Evolutionary conservation across 2,329 filamentous ascomycete species (phyloP), one percentile per base, ranked within the genome.

Genomic region (Verticillium tricorpus): DNA sequence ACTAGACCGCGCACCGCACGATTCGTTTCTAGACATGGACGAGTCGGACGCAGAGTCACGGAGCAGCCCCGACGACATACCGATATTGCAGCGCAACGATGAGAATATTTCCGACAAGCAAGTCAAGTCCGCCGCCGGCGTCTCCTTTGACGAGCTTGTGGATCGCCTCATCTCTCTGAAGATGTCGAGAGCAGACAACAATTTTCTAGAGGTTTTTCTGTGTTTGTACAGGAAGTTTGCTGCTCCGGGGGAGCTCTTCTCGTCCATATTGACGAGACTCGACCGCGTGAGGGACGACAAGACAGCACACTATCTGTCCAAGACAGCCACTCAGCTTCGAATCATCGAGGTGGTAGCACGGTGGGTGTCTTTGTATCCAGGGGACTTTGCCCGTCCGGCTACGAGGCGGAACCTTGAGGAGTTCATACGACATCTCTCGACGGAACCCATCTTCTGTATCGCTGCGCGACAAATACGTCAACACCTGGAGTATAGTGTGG

Each of bases 201-300:
- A 97, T 74, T 99, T 97, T 71, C 85, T 86, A 1, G 87, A 93
- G 55, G 88, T 96, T 19, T 98, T 98, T 70, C 81, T 98, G 34
- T 97, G 94, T 66, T 80, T 98, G 15, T 98, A 98, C 76, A 89
- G 95, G 65, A 96, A 95, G 73, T 98, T 99, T 72, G 90, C 92
- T 4, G 86, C 93, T 2, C 95, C 95, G 0, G 84, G 85, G 11
- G 85, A 89, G 66, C 82, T 99, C 5, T 86, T 98, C 59, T 84
- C 88, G 50, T 88, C 91, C 8, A 90, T 98, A 55, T 81, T 96
- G 50, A 82, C 88, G 62, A 88, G 90, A 45, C 86, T 97, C 63
- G 90, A 96, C 66, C 82, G 80, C 17, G 79, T 90, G 28, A 86
- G 87, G 69, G 85, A 87, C 54, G 88, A 90, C 63, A 87, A 85